Base-by-base conservation (phyloP, 768 basidiomycete species). In the Hypholoma fasciculare region DNA sequence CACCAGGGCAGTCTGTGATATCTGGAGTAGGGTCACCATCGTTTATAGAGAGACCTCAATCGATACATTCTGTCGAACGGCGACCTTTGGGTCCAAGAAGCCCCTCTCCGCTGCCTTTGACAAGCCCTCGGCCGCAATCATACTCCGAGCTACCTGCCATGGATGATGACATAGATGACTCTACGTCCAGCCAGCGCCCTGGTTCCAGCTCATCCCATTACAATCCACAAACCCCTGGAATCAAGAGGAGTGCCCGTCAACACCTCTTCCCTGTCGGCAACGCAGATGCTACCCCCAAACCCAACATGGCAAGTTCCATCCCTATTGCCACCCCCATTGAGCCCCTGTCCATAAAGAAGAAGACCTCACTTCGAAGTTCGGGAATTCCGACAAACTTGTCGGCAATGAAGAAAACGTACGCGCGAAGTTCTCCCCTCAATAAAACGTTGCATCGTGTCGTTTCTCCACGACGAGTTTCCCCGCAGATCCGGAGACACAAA, bases 321-420 rank as follows among this genome's bases (percentile, higher is more conserved):
- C 64, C 74, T 56, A 72, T 74, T 23, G 71, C 78, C 34, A 77
- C 74, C 37, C 74, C 73, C 23, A 79, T 93, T 19, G 90, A 91
- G 65, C 92, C 92, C 7, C 75, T 94, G 58, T 89, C 87, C 2
- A 94, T 94, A 70, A 92, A 88, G 78, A 93, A 94, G 78, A 92
- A 91, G 70, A 77, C 82, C 5, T 90, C 90, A 7, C 76, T 85
- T 26, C 82, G 85, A 37, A 75, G 72, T 47, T 70, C 74, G 20
- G 73, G 78, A 6, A 73, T 70, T 48, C 57, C 72, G 26, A 64
- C 76, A 39, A 70, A 69, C 46, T 78, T 67, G 52, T 79, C 72
- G 42, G 68, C 76, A 7, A 65, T 67, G 8, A 73, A 80, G 40
- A 81, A 74, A 61, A 67, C 69, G 3, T 72, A 73, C 52, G 76